Conservation (phyloP, 139 green algal species). For the Chlamydomonas schloesseri region DNA sequence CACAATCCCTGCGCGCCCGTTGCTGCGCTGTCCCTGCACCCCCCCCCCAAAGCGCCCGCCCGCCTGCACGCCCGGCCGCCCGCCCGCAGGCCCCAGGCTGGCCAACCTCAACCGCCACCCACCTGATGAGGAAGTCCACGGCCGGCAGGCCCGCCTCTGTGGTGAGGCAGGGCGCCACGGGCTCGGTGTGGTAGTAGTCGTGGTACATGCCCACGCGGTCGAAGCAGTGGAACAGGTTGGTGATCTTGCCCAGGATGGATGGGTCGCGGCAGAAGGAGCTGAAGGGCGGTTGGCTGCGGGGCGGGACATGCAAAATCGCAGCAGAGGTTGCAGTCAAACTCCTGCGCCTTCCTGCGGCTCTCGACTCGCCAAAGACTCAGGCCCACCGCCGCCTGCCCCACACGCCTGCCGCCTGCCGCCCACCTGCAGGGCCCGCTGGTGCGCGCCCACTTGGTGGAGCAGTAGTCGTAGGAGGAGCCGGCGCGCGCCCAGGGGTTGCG, state of each 20-base stretch:
- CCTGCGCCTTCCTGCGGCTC: no score
- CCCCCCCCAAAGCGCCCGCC: no score
- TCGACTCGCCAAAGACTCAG: no score
- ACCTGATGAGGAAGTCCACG: constrained; percentile 33
- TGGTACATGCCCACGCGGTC: constrained; percentile 47
- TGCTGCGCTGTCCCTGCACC: no score
- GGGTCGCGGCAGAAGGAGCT: constrained; percentile 32
- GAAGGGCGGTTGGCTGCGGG: constrained; percentile 22
- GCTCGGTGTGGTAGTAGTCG: constrained; percentile 52
- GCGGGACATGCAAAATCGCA: no score
- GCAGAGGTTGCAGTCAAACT: no score
- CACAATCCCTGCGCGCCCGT: no score
- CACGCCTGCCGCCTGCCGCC: background rate
- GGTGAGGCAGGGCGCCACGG: constrained; percentile 42
- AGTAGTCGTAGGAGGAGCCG: constrained; percentile 41
- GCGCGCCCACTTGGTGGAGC: constrained; percentile 34
- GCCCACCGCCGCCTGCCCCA: no score
- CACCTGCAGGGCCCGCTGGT: constrained; percentile 32
- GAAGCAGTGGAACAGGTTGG: constrained; percentile 51
- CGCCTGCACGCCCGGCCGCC: no score
- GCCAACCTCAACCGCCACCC: background rate
- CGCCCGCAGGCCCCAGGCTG: no score
- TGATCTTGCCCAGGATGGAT: constrained; percentile 47
- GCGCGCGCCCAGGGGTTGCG: constrained; percentile 39
- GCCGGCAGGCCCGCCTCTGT: constrained; percentile 14